Evolutionary conservation across 495 filamentous ascomycete species (phyloP), one percentile per base, ranked within the genome.

Genomic region (Pseudotulostoma volvatum): DNA sequence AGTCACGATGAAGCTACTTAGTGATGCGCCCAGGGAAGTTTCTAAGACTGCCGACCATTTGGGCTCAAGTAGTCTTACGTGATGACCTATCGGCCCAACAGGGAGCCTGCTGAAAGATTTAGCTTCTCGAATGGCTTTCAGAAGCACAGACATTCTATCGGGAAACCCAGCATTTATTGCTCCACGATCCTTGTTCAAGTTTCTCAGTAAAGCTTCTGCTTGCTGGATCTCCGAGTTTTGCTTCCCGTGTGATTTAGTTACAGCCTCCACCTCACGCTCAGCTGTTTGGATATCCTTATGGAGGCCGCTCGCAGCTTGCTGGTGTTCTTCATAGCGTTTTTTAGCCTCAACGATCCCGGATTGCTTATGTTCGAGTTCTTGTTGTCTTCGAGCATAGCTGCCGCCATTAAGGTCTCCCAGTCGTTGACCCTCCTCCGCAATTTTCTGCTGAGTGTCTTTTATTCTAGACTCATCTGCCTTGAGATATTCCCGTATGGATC

Each of bases 31-130:
- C 31, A 93, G 57, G 2, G 68, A 68, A 41, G 66, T 74, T 51
- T 99, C 90, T 7, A 96, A 52, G 37, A 87, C 73, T n/a, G 68
- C 73, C 4, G 78, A 77, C 90, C 90, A 99, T 48, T 81, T 63
- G 4, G 81, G 80, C 42, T 90, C 75, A 17, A 75, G 63, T 28
- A 96, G 55, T 37, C 71, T 74, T 16, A 96, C 65, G 47, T 84
- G 70, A 7, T 71, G 58, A 16, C 84, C 92, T 9, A 95, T 67
- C 0, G 90, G 90, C 0, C 90, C 90, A 23, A 95, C 64, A 34
- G 92, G 90, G 32, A 68, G 79, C 28, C 68, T 60, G 16, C 59
- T 54, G 44, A 90, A 95, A 0, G 74, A 56, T 1, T 39, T 46
- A 37, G 93, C 84, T 31, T 67, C 56, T 4, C 73, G 65, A 47